A percentile compares a stretch with the other conserved stretches of the same genome.
Evolutionary conservation across 495 filamentous ascomycete species (phyloP).

Genomic region (Immersiella caudata): DNA sequence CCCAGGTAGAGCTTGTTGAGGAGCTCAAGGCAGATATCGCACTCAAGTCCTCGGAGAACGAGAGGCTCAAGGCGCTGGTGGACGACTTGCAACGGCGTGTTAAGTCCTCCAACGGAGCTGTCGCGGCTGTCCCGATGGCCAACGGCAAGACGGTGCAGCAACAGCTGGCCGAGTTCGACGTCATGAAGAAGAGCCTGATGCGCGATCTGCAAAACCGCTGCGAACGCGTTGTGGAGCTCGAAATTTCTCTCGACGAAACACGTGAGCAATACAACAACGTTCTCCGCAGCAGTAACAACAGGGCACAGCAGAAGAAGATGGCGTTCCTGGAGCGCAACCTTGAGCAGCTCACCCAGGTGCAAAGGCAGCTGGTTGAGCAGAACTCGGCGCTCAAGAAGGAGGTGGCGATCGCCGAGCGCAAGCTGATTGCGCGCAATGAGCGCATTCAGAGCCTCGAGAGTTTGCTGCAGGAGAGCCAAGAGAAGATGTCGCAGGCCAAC

Average conservation of each 20-base stretch:
- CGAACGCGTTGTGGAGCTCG: constrained; percentile 95
- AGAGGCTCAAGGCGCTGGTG: constrained; percentile 69
- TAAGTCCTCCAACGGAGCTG: constrained; percentile 59
- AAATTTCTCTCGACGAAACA: constrained; percentile 94
- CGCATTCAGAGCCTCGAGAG: constrained; percentile 90
- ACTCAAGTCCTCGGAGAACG: constrained; percentile 74
- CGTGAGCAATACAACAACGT: constrained; percentile 99
- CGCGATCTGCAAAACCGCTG: constrained; percentile 97
- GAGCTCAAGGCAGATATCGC: constrained; percentile 73
- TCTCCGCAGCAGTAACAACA: constrained; percentile 91
- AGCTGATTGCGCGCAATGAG: constrained; percentile 94
- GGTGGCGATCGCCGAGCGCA: constrained; percentile 96
- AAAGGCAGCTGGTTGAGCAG: constrained; percentile 96
- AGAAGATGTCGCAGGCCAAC: constrained; percentile 93
- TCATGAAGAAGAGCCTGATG: constrained; percentile 99
- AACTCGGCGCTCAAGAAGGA: constrained; percentile 97
- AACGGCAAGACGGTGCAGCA: constrained; percentile 95
- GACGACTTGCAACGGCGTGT: constrained; percentile 75
- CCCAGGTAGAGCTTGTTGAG: constrained; percentile 66
- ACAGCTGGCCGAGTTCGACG: constrained; percentile 96
- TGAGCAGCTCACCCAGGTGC: constrained; percentile 95
- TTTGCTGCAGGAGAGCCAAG: constrained; percentile 93
- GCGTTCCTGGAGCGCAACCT: constrained; percentile 98
- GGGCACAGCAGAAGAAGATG: constrained; percentile 99
- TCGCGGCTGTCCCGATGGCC: constrained; percentile 50